Base-by-base conservation (phyloP, 768 basidiomycete genomes). In the Lyophyllum decastes region DNA sequence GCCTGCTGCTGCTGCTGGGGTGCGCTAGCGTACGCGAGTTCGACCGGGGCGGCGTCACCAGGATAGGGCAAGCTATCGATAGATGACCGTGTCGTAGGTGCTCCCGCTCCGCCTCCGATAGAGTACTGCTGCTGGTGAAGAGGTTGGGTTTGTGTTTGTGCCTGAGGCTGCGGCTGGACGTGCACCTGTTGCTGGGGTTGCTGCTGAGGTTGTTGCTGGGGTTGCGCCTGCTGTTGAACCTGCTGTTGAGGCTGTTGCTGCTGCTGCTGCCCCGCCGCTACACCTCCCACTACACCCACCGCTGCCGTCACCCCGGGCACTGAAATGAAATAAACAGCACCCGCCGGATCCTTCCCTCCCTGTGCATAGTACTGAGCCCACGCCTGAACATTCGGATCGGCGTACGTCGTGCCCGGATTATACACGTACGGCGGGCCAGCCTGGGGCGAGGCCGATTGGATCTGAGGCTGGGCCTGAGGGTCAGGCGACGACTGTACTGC, bases 321-420 rank as follows among this genome's bases (percentile, higher is more conserved):
- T 2, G 84, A 85, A 49, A 88, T 72, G 64, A 94, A 94, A 73
- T 94, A 94, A 38, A 93, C 88, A 8, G 87, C 76, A 9, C 92
- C 92, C 5, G 88, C 84, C 0, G 78, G 70, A 57, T 93, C 92
- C 46, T 72, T 82, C 3, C 92, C 92, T 24, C 92, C 92, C 58
- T 87, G 83, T 0, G 87, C 86, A 67, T 94, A 94, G 70, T 94
- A 94, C 62, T 86, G 82, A 6, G 90, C 92, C 92, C 92, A 94
- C 0, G 89, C 89, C 67, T 93, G 91, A 21, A 87, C 90, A 60
- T 92, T 92, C 54, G 85, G 82, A 68, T 94, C 92, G 16, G 84
- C 72, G 63, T 94, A 94, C 21, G 84, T 85, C 49, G 77, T 74
- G 26, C 76, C 79, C 4, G 90, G 88, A 61, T 92, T 84, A 65